A percentile compares a stretch with the other conserved stretches of the same genome.
These are phyloP conservation scores for Ophiosphaerella herpotricha DNA, from an alignment of 2,329 filamentous ascomycete species.

Conservation along the genomic window DNA sequence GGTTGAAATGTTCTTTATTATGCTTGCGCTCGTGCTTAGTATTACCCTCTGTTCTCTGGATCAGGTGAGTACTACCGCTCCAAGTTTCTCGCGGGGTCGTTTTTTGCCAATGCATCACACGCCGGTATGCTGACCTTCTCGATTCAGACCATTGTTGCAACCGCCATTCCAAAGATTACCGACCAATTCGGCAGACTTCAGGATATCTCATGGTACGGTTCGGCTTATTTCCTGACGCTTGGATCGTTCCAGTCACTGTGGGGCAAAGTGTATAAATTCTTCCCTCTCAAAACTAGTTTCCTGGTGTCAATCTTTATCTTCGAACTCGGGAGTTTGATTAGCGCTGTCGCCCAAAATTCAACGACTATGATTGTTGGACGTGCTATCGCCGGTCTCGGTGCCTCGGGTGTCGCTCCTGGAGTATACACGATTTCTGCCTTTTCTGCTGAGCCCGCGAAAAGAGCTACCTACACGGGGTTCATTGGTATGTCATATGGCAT, in stretches of 20 bases:
- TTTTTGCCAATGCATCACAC: conserved; percentile 4
- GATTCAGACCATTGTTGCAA: conserved; percentile 37
- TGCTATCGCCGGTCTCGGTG: conserved; percentile 46
- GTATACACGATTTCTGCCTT: conserved; percentile 51
- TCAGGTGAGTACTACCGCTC: conserved; percentile 2
- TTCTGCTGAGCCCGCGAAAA: conserved; percentile 46
- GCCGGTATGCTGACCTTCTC: conserved; percentile 7
- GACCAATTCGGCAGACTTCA: conserved; percentile 28
- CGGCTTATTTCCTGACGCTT: conserved; percentile 51
- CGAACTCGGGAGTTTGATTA: conserved; percentile 60
- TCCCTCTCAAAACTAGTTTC: conserved; percentile 46
- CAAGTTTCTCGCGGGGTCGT: conserved; percentile 7
- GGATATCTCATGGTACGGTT: conserved; percentile 32
- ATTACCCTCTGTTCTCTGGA: conserved; percentile 10
- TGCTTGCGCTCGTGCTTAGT: conserved; percentile 21
- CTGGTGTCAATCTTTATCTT: conserved; percentile 51
- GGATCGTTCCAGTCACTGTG: conserved; percentile 52
- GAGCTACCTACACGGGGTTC: conserved; percentile 45
- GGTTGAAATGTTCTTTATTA: conserved; percentile 21
- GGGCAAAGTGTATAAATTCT: conserved; percentile 55
- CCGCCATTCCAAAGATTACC: conserved; percentile 37
- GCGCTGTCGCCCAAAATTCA: conserved; percentile 48
- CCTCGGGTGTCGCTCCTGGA: conserved; percentile 40
- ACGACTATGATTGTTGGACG: conserved; percentile 47
- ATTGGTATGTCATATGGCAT: conserved; percentile 46